A percentile compares a stretch with the other conserved stretches of the same genome.
Evolutionary conservation across 768 basidiomycete genomes (phyloP).

Genomic region (Suillus placidus): DNA sequence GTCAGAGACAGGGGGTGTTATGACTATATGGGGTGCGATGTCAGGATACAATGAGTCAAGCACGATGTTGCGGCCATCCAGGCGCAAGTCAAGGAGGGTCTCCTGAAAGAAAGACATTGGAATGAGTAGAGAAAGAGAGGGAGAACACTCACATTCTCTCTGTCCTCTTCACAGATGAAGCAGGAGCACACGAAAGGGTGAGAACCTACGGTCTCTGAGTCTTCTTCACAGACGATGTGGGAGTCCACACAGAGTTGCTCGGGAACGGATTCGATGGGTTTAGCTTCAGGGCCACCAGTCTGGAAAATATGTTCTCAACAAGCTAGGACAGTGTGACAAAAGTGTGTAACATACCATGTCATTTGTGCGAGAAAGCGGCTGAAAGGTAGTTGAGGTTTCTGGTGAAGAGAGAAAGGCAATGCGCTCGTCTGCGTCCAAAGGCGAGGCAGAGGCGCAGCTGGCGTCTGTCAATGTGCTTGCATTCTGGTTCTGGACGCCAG

Average conservation of each 20-base stretch:
- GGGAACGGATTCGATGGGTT: neutral
- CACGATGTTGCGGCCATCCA: conserved; percentile 39
- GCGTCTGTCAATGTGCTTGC: neutral
- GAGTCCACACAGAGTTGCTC: neutral
- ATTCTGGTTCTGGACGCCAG: neutral
- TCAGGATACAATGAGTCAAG: conserved; percentile 46
- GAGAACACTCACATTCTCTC: conserved; percentile 11
- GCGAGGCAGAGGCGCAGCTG: conserved; percentile 12
- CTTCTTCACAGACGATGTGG: neutral
- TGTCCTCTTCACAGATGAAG: conserved; percentile 11
- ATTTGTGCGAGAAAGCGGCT: conserved; percentile 9
- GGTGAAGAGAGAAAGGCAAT: conserved; percentile 2
- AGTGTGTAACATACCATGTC: conserved; percentile 8
- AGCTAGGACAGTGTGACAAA: neutral
- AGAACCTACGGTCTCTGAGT: conserved; percentile 8
- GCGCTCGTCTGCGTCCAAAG: neutral
- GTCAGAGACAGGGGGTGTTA: conserved; percentile 47
- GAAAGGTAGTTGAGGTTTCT: conserved; percentile 1
- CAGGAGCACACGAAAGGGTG: neutral
- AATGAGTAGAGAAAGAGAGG: neutral
- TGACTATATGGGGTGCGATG: conserved; percentile 52
- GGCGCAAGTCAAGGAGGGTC: conserved; percentile 18
- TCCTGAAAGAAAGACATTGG: conserved; percentile 13
- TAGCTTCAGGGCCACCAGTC: neutral
- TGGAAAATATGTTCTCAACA: neutral